Base-by-base conservation (phyloP, 176 grass and related monocot genomes). In the Carex myosuroides region DNA sequence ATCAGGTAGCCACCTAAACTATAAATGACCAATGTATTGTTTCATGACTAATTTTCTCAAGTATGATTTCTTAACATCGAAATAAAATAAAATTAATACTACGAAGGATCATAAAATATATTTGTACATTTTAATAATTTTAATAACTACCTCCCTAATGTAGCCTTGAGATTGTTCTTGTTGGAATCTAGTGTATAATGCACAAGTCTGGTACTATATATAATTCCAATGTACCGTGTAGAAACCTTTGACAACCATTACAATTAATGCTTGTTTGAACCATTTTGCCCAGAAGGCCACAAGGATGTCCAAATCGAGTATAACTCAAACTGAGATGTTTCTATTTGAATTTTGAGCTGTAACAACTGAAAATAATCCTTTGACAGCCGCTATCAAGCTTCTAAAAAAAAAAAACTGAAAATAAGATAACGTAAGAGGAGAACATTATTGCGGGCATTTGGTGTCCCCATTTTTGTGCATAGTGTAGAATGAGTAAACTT, bases 171-270 rank as follows among this genome's bases (percentile, higher is more conserved):
- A 33, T 85, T 77, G 57, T 90, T 80, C 1, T 59, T 6, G 17
- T 60, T 87, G 37, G 92, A 85, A 81, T 94, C 92, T 33, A 81
- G 83, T 54, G 85, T 13, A 62, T 87, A 85, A 13, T 89, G 81
- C n/a, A 85, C 68, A 4, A 92, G 26, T 81, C 79, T 85, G 6
- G 92, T 88, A 58, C 32, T 26, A 26, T 26, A 26, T 87, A 39
- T 83, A 89, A 64, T 84, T 85, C 42, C 1, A n/a, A 56, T 94
- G 42, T 13, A 16, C 69, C 1, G 26, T 26, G 60, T 94, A 87
- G 71, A 92, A 94, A 74, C 92, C 90, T 22, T 94, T 90, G 17
- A 92, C 44, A 18, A 90, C 90, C 88, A 94, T 41, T 8, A 11
- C 26, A 26, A 1, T 21, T 20, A 94, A 94, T 86, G 86, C 88